These are phyloP conservation scores for Babjeviella inositovora DNA, from an alignment of 805 yeast species.

Conservation along the genomic window DNA sequence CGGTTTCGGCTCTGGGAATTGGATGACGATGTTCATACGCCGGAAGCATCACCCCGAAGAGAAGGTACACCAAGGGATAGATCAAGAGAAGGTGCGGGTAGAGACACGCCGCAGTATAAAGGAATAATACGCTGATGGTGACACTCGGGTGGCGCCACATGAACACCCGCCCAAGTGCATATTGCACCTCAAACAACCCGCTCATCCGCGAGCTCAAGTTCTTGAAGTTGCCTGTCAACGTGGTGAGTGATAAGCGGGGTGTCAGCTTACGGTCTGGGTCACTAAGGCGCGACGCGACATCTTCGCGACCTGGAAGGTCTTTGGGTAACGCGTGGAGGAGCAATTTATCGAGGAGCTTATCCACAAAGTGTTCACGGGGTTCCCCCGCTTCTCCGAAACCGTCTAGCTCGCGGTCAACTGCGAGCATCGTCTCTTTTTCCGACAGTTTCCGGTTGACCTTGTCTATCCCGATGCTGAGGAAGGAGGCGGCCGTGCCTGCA, in stretches of 20 bases:
- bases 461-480: constrained; percentile 26
- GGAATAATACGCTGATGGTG: constrained; percentile 41
- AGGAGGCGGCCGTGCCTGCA: constrained; percentile 25
- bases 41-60: constrained; percentile 50
- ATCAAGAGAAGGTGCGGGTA: constrained; percentile 56
- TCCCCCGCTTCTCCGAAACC: too few species aligned
- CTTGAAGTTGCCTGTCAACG: constrained; percentile 40
- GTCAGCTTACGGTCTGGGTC: constrained; percentile 25
- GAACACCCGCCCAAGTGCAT: constrained; percentile 37
- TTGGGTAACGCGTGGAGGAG: constrained; percentile 30
- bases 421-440: too few species aligned
- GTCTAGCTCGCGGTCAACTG: too few species aligned
- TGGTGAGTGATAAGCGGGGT: constrained; percentile 41
- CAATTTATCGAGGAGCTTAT: constrained; percentile 35
- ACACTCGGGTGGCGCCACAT: constrained; percentile 67
- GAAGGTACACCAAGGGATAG: constrained; percentile 40
- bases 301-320: constrained; percentile 28
- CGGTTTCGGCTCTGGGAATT: constrained; percentile 21
- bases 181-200: constrained; percentile 41
- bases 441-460: too few species aligned
- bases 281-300: constrained; percentile 19
- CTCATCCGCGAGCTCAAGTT: constrained; percentile 39
- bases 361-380: constrained; percentile 47
- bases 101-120: constrained; percentile 51
- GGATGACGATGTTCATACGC: constrained; percentile 63